Evolutionary conservation across 2,329 filamentous ascomycete species (phyloP), one percentile per base, ranked within the genome.

Genomic region (Grosmannia huntii): DNA sequence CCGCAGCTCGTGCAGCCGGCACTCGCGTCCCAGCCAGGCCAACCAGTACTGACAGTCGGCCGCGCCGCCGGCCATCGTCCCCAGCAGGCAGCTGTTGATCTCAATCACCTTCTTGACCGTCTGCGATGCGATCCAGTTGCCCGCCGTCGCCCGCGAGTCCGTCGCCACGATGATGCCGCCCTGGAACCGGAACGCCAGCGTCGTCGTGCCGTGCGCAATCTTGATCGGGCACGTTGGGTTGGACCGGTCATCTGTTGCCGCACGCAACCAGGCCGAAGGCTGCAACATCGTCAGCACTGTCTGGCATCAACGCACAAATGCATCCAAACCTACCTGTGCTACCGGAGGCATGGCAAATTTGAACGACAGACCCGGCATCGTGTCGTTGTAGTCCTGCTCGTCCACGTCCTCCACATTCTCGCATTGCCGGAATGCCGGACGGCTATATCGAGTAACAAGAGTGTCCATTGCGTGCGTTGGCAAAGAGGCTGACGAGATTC

Each of bases 11-110:
- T 99, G 92, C 64, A 99, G 88, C 60, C 94, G 90, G 78, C 94
- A 99, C 80, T 99, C 91, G 87, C 97, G 96, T 68, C 92, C 94
- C 64, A 99, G 83, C 80, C 95, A 99, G 69, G 90, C 91, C 64
- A 99, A 87, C 94, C 94, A 99, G 82, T 96, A 97, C 84, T 97
- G 94, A 75, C 94, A 99, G 76, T 99, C 94, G 73, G 94, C 94
- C 69, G 94, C 94, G 75, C 94, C 94, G 73, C 94, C 94, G 63
- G 94, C 94, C 92, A 99, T 96, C 66, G 94, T 99, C 64, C 94
- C 94, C 68, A 99, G 76, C 74, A 99, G 81, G 73, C 86, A 87
- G 74, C 81, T 89, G 79, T 96, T 96, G 80, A 96, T 96, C 81
- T 96, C 90, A 70, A 99, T 97, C 66, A 99, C 94, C 82, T 99